A percentile compares a stretch with the other conserved stretches of the same genome.
phyloP scores from a whole-genome alignment of 2,329 filamentous ascomycete species.

The Didymella glomerata region DNA sequence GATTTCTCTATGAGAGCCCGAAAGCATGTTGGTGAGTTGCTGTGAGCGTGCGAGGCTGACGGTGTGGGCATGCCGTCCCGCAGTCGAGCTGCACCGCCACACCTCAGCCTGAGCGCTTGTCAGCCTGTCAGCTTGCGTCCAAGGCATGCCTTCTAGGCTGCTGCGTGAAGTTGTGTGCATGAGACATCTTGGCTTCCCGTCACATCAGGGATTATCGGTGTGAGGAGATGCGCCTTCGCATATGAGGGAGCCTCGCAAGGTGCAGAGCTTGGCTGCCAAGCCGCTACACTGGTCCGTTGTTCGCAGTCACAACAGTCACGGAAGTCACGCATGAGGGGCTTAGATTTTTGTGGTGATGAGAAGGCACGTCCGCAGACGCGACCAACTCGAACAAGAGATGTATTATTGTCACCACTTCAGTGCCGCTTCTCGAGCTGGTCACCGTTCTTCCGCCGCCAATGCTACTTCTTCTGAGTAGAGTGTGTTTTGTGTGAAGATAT shows the following conservation, averaged over 20 bases:
- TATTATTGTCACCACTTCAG: conserved; percentile 15
- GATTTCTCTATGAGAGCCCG: too few relatives aligned
- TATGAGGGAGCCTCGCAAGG: too few relatives aligned
- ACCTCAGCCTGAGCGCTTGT: neutral
- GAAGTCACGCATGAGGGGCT: neutral
- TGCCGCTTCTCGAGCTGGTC: neutral
- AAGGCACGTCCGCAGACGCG: neutral
- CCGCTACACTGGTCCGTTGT: neutral
- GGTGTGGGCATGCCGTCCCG: too few relatives aligned
- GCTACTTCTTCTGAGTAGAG: conserved; percentile 9
- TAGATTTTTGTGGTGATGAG: conserved; percentile 12
- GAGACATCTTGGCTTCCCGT: neutral
- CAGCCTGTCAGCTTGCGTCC: neutral
- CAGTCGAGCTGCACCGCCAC: neutral
- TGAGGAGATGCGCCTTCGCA: neutral
- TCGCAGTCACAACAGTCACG: neutral
- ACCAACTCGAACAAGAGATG: conserved; percentile 10
- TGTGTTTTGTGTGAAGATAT: conserved; percentile 13
- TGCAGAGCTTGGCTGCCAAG: neutral
- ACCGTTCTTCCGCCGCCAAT: conserved; percentile 4
- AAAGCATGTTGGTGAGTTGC: neutral
- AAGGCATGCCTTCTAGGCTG: neutral
- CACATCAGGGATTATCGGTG: neutral
- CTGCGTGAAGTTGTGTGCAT: neutral
- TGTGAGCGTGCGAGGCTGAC: neutral